Percentiles rank a stretch among this genome's conserved stretches.
Conservation (phyloP, 2,329 filamentous ascomycete genomes). For the Aspergillus ochraceoroseus region DNA sequence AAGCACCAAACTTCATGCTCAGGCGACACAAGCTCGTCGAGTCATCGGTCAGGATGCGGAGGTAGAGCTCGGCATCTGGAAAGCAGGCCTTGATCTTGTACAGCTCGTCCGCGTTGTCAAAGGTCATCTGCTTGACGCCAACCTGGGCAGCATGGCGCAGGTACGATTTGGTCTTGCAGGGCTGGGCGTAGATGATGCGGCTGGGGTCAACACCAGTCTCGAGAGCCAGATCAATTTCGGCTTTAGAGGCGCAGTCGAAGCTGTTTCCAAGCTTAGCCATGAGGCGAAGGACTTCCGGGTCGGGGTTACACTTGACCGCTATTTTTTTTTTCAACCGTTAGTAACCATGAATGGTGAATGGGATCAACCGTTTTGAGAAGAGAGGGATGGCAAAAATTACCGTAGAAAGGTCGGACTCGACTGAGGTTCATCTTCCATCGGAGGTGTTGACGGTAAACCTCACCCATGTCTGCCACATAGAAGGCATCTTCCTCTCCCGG, state of each 20-base stretch:
- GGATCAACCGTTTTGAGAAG: too few relatives aligned
- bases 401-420: constrained; percentile 93
- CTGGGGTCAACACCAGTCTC: constrained; percentile 74
- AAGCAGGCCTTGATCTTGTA: constrained; percentile 95
- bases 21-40: constrained; percentile 89
- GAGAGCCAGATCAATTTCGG: constrained; percentile 90
- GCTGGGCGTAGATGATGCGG: constrained; percentile 97
- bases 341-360: too few relatives aligned
- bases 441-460: constrained; percentile 97
- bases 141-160: constrained; percentile 79
- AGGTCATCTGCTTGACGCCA: constrained; percentile 96
- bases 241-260: constrained; percentile 97
- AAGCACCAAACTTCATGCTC: constrained; percentile 95
- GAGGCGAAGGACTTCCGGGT: constrained; percentile 80
- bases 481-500: constrained; percentile 95
- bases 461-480: constrained; percentile 95
- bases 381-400: constrained; percentile 45
- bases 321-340: constrained; percentile 9
- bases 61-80: constrained; percentile 81
- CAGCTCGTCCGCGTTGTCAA: constrained; percentile 96
- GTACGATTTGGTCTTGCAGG: constrained; percentile 99
- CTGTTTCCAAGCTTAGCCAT: constrained; percentile 84
- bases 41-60: constrained; percentile 95
- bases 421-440: constrained; percentile 94
- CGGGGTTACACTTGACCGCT: constrained; percentile 99